These are phyloP conservation scores for Sporothrix euskadiensis DNA, from an alignment of 2,329 filamentous ascomycete species.

Conservation along the genomic window DNA sequence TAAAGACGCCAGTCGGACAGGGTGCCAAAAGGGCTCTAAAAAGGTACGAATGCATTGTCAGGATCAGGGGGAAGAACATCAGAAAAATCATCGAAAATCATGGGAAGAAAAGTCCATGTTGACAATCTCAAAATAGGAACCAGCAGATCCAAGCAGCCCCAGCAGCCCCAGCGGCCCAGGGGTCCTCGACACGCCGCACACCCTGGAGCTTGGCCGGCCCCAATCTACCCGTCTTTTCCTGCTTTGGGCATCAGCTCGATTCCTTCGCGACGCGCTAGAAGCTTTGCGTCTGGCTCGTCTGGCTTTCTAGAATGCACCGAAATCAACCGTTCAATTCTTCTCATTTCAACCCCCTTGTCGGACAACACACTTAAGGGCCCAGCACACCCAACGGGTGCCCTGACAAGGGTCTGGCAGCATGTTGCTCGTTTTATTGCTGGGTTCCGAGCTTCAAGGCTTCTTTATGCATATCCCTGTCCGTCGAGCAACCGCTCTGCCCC, in stretches of 20 bases:
- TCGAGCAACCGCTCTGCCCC: slow-evolving; percentile 31
- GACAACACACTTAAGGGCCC: background rate
- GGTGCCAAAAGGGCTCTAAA: background rate
- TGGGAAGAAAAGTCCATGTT: background rate
- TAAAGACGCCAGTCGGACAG: background rate
- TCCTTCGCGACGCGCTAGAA: slow-evolving; percentile 40
- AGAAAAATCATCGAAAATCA: background rate
- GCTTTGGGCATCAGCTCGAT: background rate
- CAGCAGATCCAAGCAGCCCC: background rate
- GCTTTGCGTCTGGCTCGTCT: slow-evolving; percentile 31
- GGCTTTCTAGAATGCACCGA: slow-evolving; percentile 41
- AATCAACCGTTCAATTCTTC: slow-evolving; percentile 6
- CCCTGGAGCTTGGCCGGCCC: background rate
- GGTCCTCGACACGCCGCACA: background rate
- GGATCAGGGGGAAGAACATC: background rate
- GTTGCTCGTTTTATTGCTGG: slow-evolving; percentile 51
- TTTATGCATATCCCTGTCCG: slow-evolving; percentile 48
- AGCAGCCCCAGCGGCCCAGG: background rate
- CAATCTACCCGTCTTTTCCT: background rate
- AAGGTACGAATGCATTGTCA: background rate
- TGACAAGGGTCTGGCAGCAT: slow-evolving; percentile 41
- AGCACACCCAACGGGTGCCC: slow-evolving; percentile 18
- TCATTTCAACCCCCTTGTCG: slow-evolving; percentile 34
- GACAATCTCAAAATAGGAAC: slow-evolving; percentile 20
- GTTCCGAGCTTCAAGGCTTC: slow-evolving; percentile 48